These are phyloP conservation scores for Dactylorhiza incarnata DNA, from an alignment of 106 monocot genomes.

Conservation along the genomic window DNA sequence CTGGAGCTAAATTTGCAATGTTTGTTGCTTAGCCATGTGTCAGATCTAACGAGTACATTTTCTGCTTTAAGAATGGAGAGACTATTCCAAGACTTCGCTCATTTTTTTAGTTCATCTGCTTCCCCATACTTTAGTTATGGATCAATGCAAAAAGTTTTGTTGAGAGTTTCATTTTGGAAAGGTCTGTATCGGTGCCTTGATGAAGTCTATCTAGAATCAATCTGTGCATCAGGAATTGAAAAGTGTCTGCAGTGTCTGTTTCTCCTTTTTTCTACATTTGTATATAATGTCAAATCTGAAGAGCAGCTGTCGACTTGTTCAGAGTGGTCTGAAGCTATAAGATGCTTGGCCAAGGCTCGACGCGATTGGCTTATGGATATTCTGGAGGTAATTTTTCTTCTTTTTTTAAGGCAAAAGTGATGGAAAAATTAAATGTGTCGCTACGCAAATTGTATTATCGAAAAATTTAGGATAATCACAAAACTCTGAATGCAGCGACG, in stretches of 20 bases:
- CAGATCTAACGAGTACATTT: slow-evolving; percentile 43
- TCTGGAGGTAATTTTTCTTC: slow-evolving; percentile 39
- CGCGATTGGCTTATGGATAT: slow-evolving; percentile 51
- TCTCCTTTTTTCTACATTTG: slow-evolving; percentile 32
- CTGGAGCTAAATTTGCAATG: slow-evolving; percentile 59
- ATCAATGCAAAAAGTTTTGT: slow-evolving; percentile 23
- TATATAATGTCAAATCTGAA: slow-evolving; percentile 18
- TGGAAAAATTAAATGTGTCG: no score
- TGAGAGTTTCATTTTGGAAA: slow-evolving; percentile 81
- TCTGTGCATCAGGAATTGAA: slow-evolving; percentile 21
- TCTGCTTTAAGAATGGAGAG: slow-evolving; percentile 57
- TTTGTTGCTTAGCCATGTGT: slow-evolving; percentile 32
- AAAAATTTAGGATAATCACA: no score
- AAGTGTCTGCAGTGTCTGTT: slow-evolving; percentile 64
- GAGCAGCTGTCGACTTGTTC: slow-evolving; percentile 5
- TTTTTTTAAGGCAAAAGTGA: background rate
- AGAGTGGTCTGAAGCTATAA: slow-evolving; percentile 61
- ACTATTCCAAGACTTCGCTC: slow-evolving; percentile 48
- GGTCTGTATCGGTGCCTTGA: slow-evolving; percentile 46
- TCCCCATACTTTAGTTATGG: slow-evolving; percentile 31
- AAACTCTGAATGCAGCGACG: no score
- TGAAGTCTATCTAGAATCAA: slow-evolving; percentile 25
- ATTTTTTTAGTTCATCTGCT: slow-evolving; percentile 43
- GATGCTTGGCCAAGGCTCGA: slow-evolving; percentile 48
- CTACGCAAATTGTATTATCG: no score